Conservation (phyloP, 2,329 filamentous ascomycete species). For the Phialemonium atrogriseum region DNA sequence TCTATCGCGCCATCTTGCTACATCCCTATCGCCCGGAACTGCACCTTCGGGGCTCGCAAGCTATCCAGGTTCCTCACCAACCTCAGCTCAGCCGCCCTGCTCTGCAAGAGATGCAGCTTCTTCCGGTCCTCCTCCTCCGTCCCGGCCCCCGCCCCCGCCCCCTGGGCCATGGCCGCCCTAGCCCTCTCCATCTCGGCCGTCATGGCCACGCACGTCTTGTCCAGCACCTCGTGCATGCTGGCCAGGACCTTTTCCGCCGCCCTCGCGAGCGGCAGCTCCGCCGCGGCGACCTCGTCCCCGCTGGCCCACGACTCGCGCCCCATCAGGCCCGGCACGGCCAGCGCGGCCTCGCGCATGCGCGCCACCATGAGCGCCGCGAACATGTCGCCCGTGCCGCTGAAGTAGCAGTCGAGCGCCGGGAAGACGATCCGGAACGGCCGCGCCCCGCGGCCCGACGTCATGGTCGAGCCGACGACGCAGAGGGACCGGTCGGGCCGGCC, state of each 20-base stretch:
- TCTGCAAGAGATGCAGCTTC: conserved; percentile 58
- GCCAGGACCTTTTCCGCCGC: conserved; percentile 82
- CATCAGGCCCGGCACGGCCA: conserved; percentile 32
- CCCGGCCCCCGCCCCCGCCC: conserved; percentile 30
- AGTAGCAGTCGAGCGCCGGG: conserved; percentile 84
- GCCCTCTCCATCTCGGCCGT: conserved; percentile 37
- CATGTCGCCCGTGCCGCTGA: conserved; percentile 96
- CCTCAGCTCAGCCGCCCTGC: conserved; percentile 81
- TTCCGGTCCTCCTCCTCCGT: conserved; percentile 40
- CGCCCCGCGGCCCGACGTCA: conserved; percentile 52
- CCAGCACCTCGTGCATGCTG: conserved; percentile 83
- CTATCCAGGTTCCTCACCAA: conserved; percentile 68
- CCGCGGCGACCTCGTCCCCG: conserved; percentile 58
- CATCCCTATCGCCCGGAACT: conserved; percentile 51
- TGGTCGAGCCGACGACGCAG: conserved; percentile 70
- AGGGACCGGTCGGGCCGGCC: conserved; percentile 44
- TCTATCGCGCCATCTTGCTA: conserved; percentile 15
- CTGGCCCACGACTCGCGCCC: conserved; percentile 63
- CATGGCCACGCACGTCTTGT: conserved; percentile 59
- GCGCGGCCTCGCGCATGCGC: conserved; percentile 68
- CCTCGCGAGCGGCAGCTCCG: conserved; percentile 71
- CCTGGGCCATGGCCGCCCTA: conserved; percentile 29
- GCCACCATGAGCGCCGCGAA: conserved; percentile 88
- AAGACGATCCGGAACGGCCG: conserved; percentile 87
- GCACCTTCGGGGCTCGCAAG: conserved; percentile 56